Conservation (phyloP, 2,329 filamentous ascomycete genomes). For the Xylariomycetidae sp. region DNA sequence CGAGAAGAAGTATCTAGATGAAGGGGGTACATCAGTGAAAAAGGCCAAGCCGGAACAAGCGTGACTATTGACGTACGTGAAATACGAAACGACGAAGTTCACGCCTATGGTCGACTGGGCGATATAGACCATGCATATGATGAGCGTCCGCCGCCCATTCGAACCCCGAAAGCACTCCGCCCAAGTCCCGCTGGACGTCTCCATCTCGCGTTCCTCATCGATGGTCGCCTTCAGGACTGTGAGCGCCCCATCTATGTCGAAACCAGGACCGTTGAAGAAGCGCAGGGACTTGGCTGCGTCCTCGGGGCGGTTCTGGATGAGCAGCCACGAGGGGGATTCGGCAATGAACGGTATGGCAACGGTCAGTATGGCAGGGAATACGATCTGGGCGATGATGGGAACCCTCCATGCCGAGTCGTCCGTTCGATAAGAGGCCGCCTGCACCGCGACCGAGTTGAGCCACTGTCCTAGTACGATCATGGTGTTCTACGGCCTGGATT, state of each 20-base stretch:
- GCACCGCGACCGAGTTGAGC: slow-evolving; percentile 22
- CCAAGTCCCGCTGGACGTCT: slow-evolving; percentile 15
- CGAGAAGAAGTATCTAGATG: background rate
- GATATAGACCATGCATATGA: slow-evolving; percentile 28
- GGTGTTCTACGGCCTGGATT: slow-evolving; percentile 16
- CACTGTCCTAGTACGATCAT: slow-evolving; percentile 29
- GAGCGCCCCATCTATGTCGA: background rate
- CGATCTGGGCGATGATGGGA: slow-evolving; percentile 26
- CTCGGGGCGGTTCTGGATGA: background rate
- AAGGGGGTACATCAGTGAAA: too few species aligned
- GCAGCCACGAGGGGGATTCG: background rate
- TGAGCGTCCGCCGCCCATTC: slow-evolving; percentile 23
- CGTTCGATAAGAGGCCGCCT: slow-evolving; percentile 12
- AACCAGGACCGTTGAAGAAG: background rate
- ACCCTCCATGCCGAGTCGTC: slow-evolving; percentile 24
- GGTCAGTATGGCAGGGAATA: slow-evolving; percentile 20
- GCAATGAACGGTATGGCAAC: slow-evolving; percentile 3
- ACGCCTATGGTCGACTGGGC: slow-evolving; percentile 27
- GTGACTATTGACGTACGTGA: too few species aligned
- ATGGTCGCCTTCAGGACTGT: background rate
- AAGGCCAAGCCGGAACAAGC: too few species aligned
- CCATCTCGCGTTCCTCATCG: slow-evolving; percentile 14
- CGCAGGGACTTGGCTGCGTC: background rate
- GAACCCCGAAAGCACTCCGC: slow-evolving; percentile 25
- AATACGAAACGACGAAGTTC: slow-evolving; percentile 24